Percentiles rank a stretch among this genome's conserved stretches.
phyloP scores from a whole-genome alignment of 257 asterid species.

The Rauvolfia tetraphylla region DNA sequence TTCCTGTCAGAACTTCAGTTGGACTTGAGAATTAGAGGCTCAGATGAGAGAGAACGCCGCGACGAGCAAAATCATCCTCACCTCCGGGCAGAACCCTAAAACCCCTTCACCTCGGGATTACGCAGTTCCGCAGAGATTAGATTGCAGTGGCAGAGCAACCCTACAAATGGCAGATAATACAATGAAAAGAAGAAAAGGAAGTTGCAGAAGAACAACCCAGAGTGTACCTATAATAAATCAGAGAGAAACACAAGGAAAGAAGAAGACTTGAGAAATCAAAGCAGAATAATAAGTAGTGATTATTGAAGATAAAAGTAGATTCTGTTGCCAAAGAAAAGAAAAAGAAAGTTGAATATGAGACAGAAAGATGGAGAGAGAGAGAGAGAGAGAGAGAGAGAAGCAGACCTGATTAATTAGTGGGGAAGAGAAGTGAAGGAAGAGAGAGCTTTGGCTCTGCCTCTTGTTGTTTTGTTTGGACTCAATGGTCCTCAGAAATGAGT shows the following conservation, averaged over 20 bases:
- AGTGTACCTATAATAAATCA: neutral
- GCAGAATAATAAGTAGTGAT: neutral
- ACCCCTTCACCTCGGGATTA: slow-evolving; percentile 5
- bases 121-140: neutral
- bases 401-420: slow-evolving; percentile 16
- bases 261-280: slow-evolving; percentile 1
- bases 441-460: neutral
- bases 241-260: neutral
- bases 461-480: slow-evolving; percentile 17
- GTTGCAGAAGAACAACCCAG: neutral
- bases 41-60: neutral
- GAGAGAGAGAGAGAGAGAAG: neutral
- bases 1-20: neutral
- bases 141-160: neutral
- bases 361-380: neutral
- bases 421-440: slow-evolving; percentile 9
- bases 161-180: slow-evolving; percentile 2
- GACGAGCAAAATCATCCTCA: neutral
- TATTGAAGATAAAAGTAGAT: neutral
- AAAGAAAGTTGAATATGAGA: neutral
- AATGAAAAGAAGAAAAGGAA: neutral
- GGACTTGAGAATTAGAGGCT: slow-evolving; percentile 8
- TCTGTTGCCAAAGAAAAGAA: neutral
- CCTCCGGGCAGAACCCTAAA: neutral
- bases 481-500: slow-evolving; percentile 4